A percentile compares a stretch with the other conserved stretches of the same genome.
Evolutionary conservation across 345 rosid species (phyloP).

Genomic region (Viola odorata): DNA sequence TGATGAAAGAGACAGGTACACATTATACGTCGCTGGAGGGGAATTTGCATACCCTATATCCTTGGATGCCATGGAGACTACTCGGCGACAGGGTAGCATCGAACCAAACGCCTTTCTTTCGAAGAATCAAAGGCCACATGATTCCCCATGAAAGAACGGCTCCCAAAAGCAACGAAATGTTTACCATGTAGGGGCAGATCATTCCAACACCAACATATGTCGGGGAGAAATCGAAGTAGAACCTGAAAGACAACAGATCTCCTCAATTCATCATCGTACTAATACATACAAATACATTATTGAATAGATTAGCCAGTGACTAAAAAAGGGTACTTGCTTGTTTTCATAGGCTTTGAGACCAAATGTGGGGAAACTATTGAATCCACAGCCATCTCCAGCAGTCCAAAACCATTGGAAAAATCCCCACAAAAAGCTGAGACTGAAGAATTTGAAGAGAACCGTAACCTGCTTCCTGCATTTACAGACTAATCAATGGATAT

Average conservation of each 20-base stretch:
- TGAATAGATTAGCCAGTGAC: too few species aligned
- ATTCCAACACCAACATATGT: conserved; percentile 81
- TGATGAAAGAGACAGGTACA: too few species aligned
- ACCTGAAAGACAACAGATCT: too few species aligned
- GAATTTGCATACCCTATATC: too few species aligned
- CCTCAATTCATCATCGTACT: too few species aligned
- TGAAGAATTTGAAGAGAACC: conserved; percentile 40
- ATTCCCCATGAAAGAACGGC: conserved; percentile 71
- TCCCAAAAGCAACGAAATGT: conserved; percentile 58
- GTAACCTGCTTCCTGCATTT: conserved; percentile 47
- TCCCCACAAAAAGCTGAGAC: conserved; percentile 46
- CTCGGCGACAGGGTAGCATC: conserved; percentile 27
- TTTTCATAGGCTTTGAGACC: conserved; percentile 55
- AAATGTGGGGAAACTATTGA: conserved; percentile 66
- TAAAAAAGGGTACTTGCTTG: too few species aligned
- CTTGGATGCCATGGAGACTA: too few species aligned
- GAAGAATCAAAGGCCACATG: conserved; percentile 71
- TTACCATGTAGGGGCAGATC: conserved; percentile 70
- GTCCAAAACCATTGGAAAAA: conserved; percentile 67
- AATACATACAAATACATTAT: too few species aligned
- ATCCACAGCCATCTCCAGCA: conserved; percentile 65
- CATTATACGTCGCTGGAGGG: too few species aligned
- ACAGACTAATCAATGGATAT: not conserved
- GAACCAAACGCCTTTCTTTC: conserved; percentile 53
- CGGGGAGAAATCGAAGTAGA: conserved; percentile 48